Evolutionary conservation across 2,329 filamentous ascomycete species (phyloP).

Genomic region (Colletotrichum viniferum): DNA sequence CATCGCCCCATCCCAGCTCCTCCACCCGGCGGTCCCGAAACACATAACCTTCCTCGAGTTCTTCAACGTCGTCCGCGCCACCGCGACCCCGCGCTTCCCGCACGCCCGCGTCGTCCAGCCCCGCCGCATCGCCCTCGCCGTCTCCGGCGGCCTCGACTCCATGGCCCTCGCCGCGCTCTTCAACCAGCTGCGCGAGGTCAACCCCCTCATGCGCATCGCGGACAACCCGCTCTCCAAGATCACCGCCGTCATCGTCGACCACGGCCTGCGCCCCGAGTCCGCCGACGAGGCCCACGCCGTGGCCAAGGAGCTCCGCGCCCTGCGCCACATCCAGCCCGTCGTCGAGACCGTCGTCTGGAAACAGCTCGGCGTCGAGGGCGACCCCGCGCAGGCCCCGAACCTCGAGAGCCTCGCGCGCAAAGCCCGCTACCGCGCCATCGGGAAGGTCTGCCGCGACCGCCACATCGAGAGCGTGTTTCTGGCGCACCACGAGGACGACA

Average conservation of each 20-base stretch:
- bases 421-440: slow-evolving; percentile 75
- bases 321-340: slow-evolving; percentile 33
- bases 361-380: slow-evolving; percentile 28
- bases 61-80: slow-evolving; percentile 53
- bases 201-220: slow-evolving; percentile 41
- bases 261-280: slow-evolving; percentile 59
- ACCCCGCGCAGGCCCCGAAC: slow-evolving; percentile 53
- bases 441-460: slow-evolving; percentile 57
- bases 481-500: slow-evolving; percentile 89
- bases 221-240: slow-evolving; percentile 49
- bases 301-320: slow-evolving; percentile 35
- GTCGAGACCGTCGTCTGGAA: slow-evolving; percentile 54
- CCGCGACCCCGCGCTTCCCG: slow-evolving; percentile 55
- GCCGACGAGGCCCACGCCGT: slow-evolving; percentile 56
- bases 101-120: slow-evolving; percentile 34
- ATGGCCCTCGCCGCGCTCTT: slow-evolving; percentile 90
- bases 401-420: slow-evolving; percentile 80
- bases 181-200: slow-evolving; percentile 43
- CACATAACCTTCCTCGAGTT: slow-evolving; percentile 43
- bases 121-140: slow-evolving; percentile 66
- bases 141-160: slow-evolving; percentile 96
- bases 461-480: slow-evolving; percentile 69
- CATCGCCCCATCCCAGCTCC: slow-evolving; percentile 26
- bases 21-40: slow-evolving; percentile 38
- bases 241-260: slow-evolving; percentile 59